A percentile compares a stretch with the other conserved stretches of the same genome.
phyloP scores from a whole-genome alignment of 2,329 filamentous ascomycete genomes.

The Talaromyces piceae region DNA sequence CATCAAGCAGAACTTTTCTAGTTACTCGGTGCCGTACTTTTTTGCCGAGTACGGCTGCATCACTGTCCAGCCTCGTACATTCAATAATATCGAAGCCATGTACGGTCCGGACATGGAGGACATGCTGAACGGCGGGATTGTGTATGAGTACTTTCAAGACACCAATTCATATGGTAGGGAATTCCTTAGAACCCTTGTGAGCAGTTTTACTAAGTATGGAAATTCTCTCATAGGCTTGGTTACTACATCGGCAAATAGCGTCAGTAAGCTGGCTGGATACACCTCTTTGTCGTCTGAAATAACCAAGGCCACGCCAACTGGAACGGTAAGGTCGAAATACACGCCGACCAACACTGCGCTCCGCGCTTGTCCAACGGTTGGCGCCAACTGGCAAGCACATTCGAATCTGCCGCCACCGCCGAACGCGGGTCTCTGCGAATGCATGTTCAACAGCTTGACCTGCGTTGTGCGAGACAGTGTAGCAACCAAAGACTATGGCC shows the following conservation, averaged over 20 bases:
- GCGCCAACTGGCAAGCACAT: constrained; percentile 61
- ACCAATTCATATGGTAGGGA: constrained; percentile 71
- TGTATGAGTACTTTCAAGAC: constrained; percentile 98
- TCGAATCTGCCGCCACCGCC: constrained; percentile 69
- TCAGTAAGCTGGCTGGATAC: constrained; percentile 67
- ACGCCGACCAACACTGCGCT: constrained; percentile 62
- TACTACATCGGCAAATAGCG: constrained; percentile 59
- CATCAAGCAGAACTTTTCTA: constrained; percentile 76
- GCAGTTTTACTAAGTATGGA: no score
- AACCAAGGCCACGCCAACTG: constrained; percentile 57
- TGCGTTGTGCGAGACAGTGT: constrained; percentile 61
- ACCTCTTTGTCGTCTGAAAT: constrained; percentile 63
- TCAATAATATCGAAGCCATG: constrained; percentile 76
- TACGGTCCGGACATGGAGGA: constrained; percentile 73
- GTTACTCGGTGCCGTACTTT: constrained; percentile 92
- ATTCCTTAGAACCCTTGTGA: no score
- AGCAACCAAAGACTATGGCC: constrained; percentile 51
- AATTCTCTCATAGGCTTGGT: constrained; percentile 22
- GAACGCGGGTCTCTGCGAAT: constrained; percentile 70
- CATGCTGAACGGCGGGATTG: constrained; percentile 92
- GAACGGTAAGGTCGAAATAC: constrained; percentile 62
- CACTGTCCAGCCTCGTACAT: constrained; percentile 61
- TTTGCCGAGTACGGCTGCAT: constrained; percentile 99
- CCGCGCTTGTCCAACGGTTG: constrained; percentile 61
- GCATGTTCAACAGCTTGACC: constrained; percentile 68